Base-by-base conservation (phyloP, 2,329 filamentous ascomycete genomes). In the Neonectria ditissima region DNA sequence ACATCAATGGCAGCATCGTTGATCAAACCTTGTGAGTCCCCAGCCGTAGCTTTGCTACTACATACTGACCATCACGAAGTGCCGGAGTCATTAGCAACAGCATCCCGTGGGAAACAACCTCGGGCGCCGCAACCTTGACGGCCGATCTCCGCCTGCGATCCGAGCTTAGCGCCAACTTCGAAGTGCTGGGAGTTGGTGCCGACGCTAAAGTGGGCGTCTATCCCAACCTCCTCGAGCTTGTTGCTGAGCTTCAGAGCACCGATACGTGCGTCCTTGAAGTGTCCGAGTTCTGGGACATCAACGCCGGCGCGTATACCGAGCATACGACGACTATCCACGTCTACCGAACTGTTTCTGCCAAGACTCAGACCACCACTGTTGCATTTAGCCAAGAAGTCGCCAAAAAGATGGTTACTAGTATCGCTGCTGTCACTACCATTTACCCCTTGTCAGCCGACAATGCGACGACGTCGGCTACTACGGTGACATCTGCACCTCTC, bases 161-260 rank as follows among this genome's bases (percentile, higher is more conserved):
- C 5, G 44, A 56, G 8, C 32, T 57, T 32, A 47, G 59, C 10
- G 47, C 47, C 16, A 57, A 11, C 11, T 22, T 32, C 39, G 14
- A 41, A 8, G 4, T 52, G 4, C 2, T 56, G 22, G 28, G 34
- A 14, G 6, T 55, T 9, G 22, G n/a, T 8, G 14, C 47, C 3
- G 47, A 41, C 5, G 39, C 47, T 11, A 28, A 16, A 5, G n/a
- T 56, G 22, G 59, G 59, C 4, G 39, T 62, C 7, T 62, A 62
- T 41, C 37, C 57, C 45, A 62, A 62, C n/a, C 20, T 62, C 18
- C 10, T 56, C 10, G 59, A 62, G 16, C 14, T 51, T 24, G 37
- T 56, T 5, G 9, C 39, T 47, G 16, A 20, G 16, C 37, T 62
- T 20, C 28, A 45, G 4, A 14, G 45, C 10, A 18, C 45, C 10